Evolutionary conservation across 495 filamentous ascomycete species (phyloP), one percentile per base, ranked within the genome.

Genomic region (Trichodelitschia bisporula): DNA sequence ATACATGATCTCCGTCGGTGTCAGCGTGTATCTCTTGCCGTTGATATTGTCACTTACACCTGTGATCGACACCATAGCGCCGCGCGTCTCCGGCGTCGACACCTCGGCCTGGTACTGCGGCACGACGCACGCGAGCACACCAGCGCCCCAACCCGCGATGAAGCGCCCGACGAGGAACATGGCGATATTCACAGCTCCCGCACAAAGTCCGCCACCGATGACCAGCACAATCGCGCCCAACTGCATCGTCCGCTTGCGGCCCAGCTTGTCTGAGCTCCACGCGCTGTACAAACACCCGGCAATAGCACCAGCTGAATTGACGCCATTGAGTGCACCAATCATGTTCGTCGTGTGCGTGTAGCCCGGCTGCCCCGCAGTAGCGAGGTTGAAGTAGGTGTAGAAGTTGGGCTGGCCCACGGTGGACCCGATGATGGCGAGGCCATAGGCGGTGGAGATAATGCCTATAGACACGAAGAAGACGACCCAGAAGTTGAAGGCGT

Each of bases 361-460:
- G 28, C 40, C 42, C 15, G 39, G 36, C 30, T 24, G 8, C 8
- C 21, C 21, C 12, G 21, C 21, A 24, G 21, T 24, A 8, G 58
- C 55, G 0, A 62, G 50, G 14, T 49, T 36, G 36, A 62, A 52
- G 41, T 55, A 56, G 8, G 33, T 39, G 41, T 58, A 63, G 50
- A 57, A 62, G 35, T 50, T 50, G 3, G 58, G 58, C 34, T 62
- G 61, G 15, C 61, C 61, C 33, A 65, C 54, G 0, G 59, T 62
- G 26, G 57, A 59, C 12, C 46, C 41, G 24, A 66, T 61, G 31
- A 61, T 55, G 1, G 59, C 58, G 11, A 58, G 38, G 28, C 58
- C 56, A 41, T 62, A 63, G 19, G 49, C 48, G 32, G 54, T 59
- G 14, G 57, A 36, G 21, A 43, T 45, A 3, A 39, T 38, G 4